phyloP scores from a whole-genome alignment of 495 filamentous ascomycete species.

The Tuber aestivum region DNA sequence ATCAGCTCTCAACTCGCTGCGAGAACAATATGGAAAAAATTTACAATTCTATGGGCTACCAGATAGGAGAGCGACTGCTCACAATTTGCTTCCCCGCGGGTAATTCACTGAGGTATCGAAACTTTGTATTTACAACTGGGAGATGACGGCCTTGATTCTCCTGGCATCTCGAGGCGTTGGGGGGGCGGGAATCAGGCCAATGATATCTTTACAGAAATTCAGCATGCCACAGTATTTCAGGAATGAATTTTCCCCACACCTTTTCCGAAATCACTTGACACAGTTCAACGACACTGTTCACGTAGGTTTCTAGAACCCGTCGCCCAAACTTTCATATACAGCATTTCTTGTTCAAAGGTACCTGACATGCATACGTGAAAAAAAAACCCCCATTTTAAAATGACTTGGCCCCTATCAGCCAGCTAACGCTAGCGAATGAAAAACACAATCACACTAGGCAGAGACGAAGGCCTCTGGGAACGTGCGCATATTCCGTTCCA shows the following conservation, averaged over 20 bases:
- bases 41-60: background rate
- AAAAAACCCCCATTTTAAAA: background rate
- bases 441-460: background rate
- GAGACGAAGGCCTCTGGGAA: slow-evolving; percentile 81
- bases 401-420: background rate
- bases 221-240: background rate
- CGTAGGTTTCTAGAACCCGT: background rate
- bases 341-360: background rate
- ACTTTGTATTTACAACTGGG: background rate
- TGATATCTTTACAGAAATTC: slow-evolving; percentile 1
- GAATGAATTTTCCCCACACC: background rate
- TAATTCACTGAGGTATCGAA: background rate
- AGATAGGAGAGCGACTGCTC: background rate
- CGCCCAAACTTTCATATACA: background rate
- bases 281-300: background rate
- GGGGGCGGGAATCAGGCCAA: background rate
- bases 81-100: background rate
- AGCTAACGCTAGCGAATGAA: background rate
- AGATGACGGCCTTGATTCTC: background rate
- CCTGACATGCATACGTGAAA: background rate
- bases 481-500: slow-evolving; percentile 76
- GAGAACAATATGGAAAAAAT: no score
- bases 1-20: background rate
- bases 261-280: background rate
- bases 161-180: background rate